Evolutionary conservation across 768 basidiomycete species (phyloP), one percentile per base, ranked within the genome.

Genomic region (Lyophyllum decastes): DNA sequence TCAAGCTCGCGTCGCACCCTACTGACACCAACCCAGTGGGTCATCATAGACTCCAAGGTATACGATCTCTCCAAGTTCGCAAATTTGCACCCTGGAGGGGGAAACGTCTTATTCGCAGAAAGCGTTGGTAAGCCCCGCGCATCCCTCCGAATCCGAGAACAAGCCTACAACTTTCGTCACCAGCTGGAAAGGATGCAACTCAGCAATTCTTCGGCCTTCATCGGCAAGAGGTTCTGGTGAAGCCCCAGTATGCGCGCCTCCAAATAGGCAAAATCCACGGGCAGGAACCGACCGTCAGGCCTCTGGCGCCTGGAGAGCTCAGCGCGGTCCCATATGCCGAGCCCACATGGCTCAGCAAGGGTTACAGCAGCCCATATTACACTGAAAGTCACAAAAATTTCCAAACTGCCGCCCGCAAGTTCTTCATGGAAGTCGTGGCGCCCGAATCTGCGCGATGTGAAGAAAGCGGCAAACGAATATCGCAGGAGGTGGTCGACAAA

Each of bases 311-410:
- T 0, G 92, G 89, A 33, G 82, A 82, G n/a, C 67, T 88, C 38
- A 92, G 90, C 8, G 74, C 78, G 58, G 85, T 95, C 0, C 94
- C 94, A 0, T 95, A 94, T 64, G 92, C 86, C 1, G 94, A 96
- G 65, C 88, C 94, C 7, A 86, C 88, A 0, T 95, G 92, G 91
- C 81, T 94, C 38, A 76, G 74, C 35, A 66, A 75, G 2, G 89
- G 87, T 0, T 92, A 82, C 77, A 77, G 81, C 60, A 87, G 79
- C 58, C 89, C 93, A 0, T 96, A 94, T 70, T 93, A 89, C 73
- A 86, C 79, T 22, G 88, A 87, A 3, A 81, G 81, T 21, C 94
- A 95, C 65, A 73, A 85, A 43, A 77, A 73, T 44, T 93, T 95
- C 72, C 94, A 95, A 65, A 82, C 76, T 55, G 88, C 82, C 0